These are phyloP conservation scores for Cynanchum wilfordii DNA, from an alignment of 257 asterid genomes.

Conservation along the genomic window DNA sequence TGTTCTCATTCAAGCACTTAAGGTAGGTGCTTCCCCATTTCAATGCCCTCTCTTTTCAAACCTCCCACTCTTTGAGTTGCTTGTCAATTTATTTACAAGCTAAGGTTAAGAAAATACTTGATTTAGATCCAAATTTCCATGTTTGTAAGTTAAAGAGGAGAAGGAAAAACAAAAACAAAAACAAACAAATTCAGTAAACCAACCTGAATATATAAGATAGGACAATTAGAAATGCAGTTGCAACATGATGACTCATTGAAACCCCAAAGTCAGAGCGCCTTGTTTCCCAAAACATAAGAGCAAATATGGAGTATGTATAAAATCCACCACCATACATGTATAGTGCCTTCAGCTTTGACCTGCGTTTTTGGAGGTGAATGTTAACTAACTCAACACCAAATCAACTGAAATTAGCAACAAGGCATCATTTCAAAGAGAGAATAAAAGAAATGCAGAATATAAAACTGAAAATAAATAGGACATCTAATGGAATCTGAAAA, in stretches of 20 bases:
- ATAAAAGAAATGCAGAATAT: background rate
- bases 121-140: background rate
- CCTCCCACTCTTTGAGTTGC: background rate
- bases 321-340: conserved; percentile 87
- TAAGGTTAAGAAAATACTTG: background rate
- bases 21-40: background rate
- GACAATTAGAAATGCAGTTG: conserved; percentile 64
- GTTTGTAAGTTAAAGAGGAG: too few species aligned
- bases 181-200: conserved; percentile 13
- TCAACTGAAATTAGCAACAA: background rate
- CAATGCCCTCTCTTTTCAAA: background rate
- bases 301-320: conserved; percentile 84
- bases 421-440: background rate
- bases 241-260: conserved; percentile 88
- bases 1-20: conserved; percentile 1
- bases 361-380: conserved; percentile 17
- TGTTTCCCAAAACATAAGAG: conserved; percentile 89
- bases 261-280: conserved; percentile 95
- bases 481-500: background rate
- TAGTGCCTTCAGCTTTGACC: conserved; percentile 84
- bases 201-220: conserved; percentile 72
- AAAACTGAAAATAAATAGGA: background rate
- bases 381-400: conserved; percentile 1
- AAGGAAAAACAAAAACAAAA: too few species aligned
- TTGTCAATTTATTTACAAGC: background rate